These are phyloP conservation scores for Fusarium acutatum DNA, from an alignment of 2,329 filamentous ascomycete genomes.

Conservation along the genomic window DNA sequence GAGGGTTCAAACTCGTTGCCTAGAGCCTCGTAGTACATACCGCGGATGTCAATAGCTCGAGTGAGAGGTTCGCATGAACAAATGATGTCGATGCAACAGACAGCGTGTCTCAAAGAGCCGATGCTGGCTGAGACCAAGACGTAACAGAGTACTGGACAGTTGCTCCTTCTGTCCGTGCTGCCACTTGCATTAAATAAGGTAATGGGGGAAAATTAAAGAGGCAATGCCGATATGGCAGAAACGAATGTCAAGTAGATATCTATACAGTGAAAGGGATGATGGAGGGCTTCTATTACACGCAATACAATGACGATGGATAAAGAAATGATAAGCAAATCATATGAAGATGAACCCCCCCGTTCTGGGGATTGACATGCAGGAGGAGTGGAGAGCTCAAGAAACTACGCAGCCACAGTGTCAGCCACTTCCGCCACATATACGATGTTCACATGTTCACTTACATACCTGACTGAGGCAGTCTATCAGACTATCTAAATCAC, in stretches of 20 bases:
- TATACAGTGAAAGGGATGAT: slow-evolving; percentile 6
- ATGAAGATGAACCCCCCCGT: slow-evolving; percentile 12
- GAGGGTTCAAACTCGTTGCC: slow-evolving; percentile 4
- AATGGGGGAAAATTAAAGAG: neutral
- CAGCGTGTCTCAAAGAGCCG: slow-evolving; percentile 39
- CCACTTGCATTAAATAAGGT: neutral
- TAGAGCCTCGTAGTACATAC: slow-evolving; percentile 27
- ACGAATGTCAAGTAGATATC: slow-evolving; percentile 6
- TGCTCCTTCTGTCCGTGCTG: slow-evolving; percentile 6
- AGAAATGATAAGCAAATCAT: slow-evolving; percentile 29
- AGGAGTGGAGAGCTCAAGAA: slow-evolving; percentile 16
- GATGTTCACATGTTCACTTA: neutral
- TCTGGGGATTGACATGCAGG: slow-evolving; percentile 18
- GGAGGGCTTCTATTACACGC: neutral
- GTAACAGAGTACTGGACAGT: slow-evolving; percentile 2
- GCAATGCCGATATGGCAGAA: neutral
- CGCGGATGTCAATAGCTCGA: slow-evolving; percentile 11
- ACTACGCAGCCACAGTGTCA: neutral
- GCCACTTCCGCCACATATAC: slow-evolving; percentile 15
- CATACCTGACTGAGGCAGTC: neutral
- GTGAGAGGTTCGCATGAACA: slow-evolving; percentile 17
- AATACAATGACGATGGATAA: slow-evolving; percentile 17
- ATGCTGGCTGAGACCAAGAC: slow-evolving; percentile 13
- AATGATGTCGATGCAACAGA: slow-evolving; percentile 37
- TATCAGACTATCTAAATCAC: neutral